A percentile compares a stretch with the other conserved stretches of the same genome.
These are phyloP conservation scores for Barbarea vulgaris DNA, from an alignment of 345 rosid genomes.

Conservation along the genomic window DNA sequence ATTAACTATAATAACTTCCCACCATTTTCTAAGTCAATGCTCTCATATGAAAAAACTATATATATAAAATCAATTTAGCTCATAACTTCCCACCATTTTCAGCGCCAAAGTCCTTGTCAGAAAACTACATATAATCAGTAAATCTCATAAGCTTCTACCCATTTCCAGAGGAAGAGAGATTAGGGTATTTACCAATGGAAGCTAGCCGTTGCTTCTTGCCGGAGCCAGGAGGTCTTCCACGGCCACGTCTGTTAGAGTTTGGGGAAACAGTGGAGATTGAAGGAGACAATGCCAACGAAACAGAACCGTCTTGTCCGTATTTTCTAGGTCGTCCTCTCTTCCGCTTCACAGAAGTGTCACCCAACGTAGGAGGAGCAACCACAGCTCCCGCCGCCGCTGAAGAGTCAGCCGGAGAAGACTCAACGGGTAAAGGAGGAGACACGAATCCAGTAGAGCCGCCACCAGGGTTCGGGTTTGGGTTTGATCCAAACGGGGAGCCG, in stretches of 20 bases:
- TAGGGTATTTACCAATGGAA: slow-evolving; percentile 57
- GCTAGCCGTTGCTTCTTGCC: slow-evolving; percentile 78
- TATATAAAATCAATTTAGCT: not conserved
- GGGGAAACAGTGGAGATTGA: slow-evolving; percentile 47
- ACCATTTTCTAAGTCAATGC: slow-evolving; percentile 15
- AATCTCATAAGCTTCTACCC: not conserved
- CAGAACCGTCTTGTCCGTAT: slow-evolving; percentile 80
- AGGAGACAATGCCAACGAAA: slow-evolving; percentile 81
- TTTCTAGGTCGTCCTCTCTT: slow-evolving; percentile 95
- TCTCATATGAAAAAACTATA: slow-evolving; percentile 5
- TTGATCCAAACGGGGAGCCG: slow-evolving; percentile 60
- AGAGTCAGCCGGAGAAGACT: slow-evolving; percentile 55
- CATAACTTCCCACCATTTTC: not conserved
- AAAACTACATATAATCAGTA: not conserved
- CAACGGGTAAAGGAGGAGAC: slow-evolving; percentile 47
- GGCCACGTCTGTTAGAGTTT: slow-evolving; percentile 71
- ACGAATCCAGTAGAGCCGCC: slow-evolving; percentile 35
- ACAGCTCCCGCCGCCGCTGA: slow-evolving; percentile 37
- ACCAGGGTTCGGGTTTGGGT: slow-evolving; percentile 20
- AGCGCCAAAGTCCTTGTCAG: not conserved
- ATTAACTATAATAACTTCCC: slow-evolving; percentile 17
- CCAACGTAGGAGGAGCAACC: slow-evolving; percentile 52
- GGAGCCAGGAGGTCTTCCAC: slow-evolving; percentile 92
- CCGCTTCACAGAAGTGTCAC: slow-evolving; percentile 58
- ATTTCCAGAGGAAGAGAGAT: not conserved